Conservation (phyloP, 495 filamentous ascomycete species). For the Cudoniella acicularis region DNA sequence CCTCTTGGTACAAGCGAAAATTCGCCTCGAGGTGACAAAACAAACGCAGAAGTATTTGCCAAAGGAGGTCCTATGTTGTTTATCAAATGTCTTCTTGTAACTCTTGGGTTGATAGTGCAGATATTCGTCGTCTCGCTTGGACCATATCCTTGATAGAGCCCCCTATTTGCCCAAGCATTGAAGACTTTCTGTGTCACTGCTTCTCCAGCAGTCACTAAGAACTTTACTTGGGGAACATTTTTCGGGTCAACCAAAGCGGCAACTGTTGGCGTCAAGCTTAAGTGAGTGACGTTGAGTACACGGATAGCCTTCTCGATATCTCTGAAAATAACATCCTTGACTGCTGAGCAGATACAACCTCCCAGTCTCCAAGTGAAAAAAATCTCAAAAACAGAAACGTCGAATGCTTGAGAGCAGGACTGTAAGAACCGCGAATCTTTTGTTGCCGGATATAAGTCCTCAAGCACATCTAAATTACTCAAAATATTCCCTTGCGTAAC, state of each 20-base stretch:
- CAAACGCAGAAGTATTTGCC: slow-evolving; percentile 66
- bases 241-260: slow-evolving; percentile 60
- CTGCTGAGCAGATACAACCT: slow-evolving; percentile 67
- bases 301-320: slow-evolving; percentile 59
- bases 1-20: slow-evolving; percentile 55
- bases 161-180: slow-evolving; percentile 58
- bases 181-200: slow-evolving; percentile 63
- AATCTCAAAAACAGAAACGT: slow-evolving; percentile 77
- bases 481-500: slow-evolving; percentile 65
- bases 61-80: slow-evolving; percentile 65
- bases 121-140: slow-evolving; percentile 73
- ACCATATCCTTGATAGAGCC: slow-evolving; percentile 70
- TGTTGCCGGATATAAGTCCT: slow-evolving; percentile 52
- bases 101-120: slow-evolving; percentile 55
- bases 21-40: slow-evolving; percentile 46
- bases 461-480: slow-evolving; percentile 60
- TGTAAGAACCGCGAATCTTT: slow-evolving; percentile 56
- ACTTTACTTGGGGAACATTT: slow-evolving; percentile 60
- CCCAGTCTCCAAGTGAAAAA: slow-evolving; percentile 73
- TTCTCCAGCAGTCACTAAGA: slow-evolving; percentile 71
- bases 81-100: slow-evolving; percentile 38
- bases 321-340: slow-evolving; percentile 60
- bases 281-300: slow-evolving; percentile 60
- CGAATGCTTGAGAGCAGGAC: slow-evolving; percentile 69
- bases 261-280: slow-evolving; percentile 75